These are phyloP conservation scores for Septoria petroselini DNA, from an alignment of 2,329 filamentous ascomycete species.

Conservation along the genomic window DNA sequence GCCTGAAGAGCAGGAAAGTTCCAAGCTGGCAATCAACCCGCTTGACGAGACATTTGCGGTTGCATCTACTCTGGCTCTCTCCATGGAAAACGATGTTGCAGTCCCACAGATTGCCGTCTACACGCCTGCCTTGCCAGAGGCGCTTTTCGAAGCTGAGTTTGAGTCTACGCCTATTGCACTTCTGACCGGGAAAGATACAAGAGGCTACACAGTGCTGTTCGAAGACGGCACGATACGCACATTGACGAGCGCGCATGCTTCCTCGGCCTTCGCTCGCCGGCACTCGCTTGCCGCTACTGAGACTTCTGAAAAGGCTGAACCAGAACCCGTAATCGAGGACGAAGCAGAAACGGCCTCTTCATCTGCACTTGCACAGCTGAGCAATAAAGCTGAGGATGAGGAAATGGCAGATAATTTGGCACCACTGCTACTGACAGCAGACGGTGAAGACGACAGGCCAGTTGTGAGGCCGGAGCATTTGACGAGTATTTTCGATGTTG, in stretches of 20 bases:
- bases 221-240: slow-evolving; percentile 67
- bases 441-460: slow-evolving; percentile 53
- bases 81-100: slow-evolving; percentile 10
- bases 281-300: slow-evolving; percentile 7
- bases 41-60: slow-evolving; percentile 46
- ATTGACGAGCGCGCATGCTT: slow-evolving; percentile 30
- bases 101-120: slow-evolving; percentile 57
- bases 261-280: slow-evolving; percentile 3
- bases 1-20: slow-evolving; percentile 26
- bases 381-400: slow-evolving; percentile 15
- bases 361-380: slow-evolving; percentile 11
- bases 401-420: slow-evolving; percentile 16
- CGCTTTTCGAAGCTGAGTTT: slow-evolving; percentile 49
- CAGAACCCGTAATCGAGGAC: not conserved
- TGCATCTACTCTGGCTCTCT: slow-evolving; percentile 11
- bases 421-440: slow-evolving; percentile 21
- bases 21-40: slow-evolving; percentile 65
- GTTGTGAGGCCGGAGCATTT: slow-evolving; percentile 68
- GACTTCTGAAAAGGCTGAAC: not conserved
- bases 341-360: slow-evolving; percentile 11
- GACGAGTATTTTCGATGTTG: slow-evolving; percentile 66
- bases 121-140: slow-evolving; percentile 56
- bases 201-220: slow-evolving; percentile 74
- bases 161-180: slow-evolving; percentile 58
- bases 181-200: slow-evolving; percentile 60